A percentile compares a stretch with the other conserved stretches of the same genome.
Conservation (phyloP, 768 basidiomycete genomes). For the Agrocybe pediades region DNA sequence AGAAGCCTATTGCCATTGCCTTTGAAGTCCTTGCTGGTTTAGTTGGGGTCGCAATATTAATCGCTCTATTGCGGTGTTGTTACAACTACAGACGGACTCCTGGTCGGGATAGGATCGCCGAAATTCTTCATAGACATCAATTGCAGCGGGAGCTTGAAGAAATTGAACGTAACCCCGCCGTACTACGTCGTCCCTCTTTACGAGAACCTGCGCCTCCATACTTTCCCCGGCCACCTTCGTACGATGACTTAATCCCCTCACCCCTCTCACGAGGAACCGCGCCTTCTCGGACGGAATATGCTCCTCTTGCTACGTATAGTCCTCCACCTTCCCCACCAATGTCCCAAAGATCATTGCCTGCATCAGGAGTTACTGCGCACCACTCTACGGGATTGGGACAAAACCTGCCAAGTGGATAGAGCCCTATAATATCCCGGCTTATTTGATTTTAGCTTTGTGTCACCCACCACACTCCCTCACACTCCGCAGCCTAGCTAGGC, state of each 20-base stretch:
- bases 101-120: slow-evolving; percentile 43
- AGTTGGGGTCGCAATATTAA: slow-evolving; percentile 32
- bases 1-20: slow-evolving; percentile 40
- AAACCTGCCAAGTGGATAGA: slow-evolving; percentile 18
- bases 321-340: slow-evolving; percentile 19
- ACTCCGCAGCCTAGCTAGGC: too few species aligned
- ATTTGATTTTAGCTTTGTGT: neutral
- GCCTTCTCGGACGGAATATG: slow-evolving; percentile 25
- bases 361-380: slow-evolving; percentile 8
- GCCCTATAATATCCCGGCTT: neutral
- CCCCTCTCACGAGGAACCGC: slow-evolving; percentile 10
- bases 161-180: slow-evolving; percentile 37
- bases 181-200: slow-evolving; percentile 27
- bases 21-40: slow-evolving; percentile 49
- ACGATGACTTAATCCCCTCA: slow-evolving; percentile 21
- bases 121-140: slow-evolving; percentile 42
- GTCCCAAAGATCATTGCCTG: slow-evolving; percentile 11
- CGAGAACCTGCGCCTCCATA: slow-evolving; percentile 56
- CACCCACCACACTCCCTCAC: neutral
- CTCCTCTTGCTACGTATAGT: slow-evolving; percentile 24
- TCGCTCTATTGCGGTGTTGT: slow-evolving; percentile 40
- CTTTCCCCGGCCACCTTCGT: slow-evolving; percentile 49
- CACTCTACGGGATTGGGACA: slow-evolving; percentile 13
- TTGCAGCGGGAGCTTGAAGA: slow-evolving; percentile 55
- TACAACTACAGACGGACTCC: slow-evolving; percentile 48